These are phyloP conservation scores for Coemansia sp. DNA, from an alignment of 192 early-diverging fungal genomes.

Conservation along the genomic window DNA sequence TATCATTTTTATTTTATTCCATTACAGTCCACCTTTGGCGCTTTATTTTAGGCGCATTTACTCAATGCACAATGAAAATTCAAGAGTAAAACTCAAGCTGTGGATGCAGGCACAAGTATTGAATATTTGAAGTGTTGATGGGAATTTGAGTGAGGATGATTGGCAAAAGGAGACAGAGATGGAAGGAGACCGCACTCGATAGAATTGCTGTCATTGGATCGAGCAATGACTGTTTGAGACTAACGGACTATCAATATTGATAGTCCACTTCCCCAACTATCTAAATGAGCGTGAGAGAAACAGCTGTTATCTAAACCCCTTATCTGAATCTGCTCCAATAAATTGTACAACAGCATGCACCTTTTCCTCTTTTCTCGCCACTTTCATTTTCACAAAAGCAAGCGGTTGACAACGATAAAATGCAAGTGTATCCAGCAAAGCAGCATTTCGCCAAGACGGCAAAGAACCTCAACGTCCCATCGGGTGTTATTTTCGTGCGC, in stretches of 20 bases:
- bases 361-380: neutral
- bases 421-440: slow-evolving; percentile 60
- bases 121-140: neutral
- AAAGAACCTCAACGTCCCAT: slow-evolving; percentile 57
- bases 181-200: no score
- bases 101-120: neutral
- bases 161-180: neutral
- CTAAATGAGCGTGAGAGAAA: slow-evolving; percentile 3
- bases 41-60: no score
- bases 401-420: neutral
- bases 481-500: slow-evolving; percentile 63
- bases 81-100: no score
- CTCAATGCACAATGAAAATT: no score
- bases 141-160: neutral
- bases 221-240: neutral
- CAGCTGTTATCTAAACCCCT: neutral
- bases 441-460: slow-evolving; percentile 62
- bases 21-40: neutral
- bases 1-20: neutral
- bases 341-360: neutral
- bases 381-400: neutral
- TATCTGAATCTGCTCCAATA: neutral
- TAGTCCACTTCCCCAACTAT: neutral
- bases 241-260: neutral
- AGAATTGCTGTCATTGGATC: no score